Base-by-base conservation (phyloP, 1,284 basidiomycete genomes). In the Mycena citricolor region DNA sequence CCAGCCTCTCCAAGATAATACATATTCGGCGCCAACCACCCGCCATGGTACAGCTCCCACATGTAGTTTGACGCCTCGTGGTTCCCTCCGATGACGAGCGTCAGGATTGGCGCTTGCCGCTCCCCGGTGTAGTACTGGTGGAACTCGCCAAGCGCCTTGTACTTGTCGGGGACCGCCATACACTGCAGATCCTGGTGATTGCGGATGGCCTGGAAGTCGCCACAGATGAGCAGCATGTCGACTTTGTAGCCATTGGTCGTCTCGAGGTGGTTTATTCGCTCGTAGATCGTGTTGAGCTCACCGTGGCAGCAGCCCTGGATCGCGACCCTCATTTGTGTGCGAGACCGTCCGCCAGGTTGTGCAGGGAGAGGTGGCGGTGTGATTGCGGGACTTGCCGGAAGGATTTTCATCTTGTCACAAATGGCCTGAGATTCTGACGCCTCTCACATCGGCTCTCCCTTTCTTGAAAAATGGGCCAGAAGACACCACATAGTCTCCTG, bases 11-110 rank as follows among this genome's bases (percentile, higher is more conserved):
- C 97, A 5, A 99, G 77, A 62, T 90, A 99, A 69, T 98, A 99
- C 42, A 99, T 97, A 60, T 97, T 95, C 1, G 90, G 91, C 0
- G 97, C 97, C 12, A 98, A 68, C 95, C 93, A 97, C 8, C 93
- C 93, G 17, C 94, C 93, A 56, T 97, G 89, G 62, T 92, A 95
- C 49, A 38, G 39, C 19, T 51, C 97, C 87, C 91, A 94, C 70
- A 99, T 77, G 62, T 98, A 97, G 60, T 93, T 95, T 45, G 90
- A 94, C 2, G 93, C 92, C 67, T 99, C 95, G 61, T 99, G 95
- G 60, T 99, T 99, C 3, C 95, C 95, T 13, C 95, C 97, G 57
- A 99, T 95, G 34, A 98, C 83, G 25, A 99, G 73, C 0, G 97
- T 99, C 58, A 97, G 68, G 4, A 97, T 65, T 0, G 94, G 93